phyloP scores from a whole-genome alignment of 225 moss, liverwort and hornwort species.

The Pseudisothecium myosuroides region DNA sequence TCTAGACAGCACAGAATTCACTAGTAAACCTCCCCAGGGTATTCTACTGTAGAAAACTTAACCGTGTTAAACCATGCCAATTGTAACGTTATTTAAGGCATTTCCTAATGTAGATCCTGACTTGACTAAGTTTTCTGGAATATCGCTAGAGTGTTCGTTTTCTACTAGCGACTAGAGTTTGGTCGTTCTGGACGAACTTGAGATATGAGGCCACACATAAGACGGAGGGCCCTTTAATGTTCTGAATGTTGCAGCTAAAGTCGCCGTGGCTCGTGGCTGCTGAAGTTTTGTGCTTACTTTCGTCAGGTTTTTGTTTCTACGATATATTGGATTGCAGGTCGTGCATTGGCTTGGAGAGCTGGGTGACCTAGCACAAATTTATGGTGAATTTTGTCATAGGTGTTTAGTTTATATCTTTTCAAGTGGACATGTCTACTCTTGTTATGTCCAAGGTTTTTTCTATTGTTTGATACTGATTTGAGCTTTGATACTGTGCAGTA shows the following conservation, averaged over 20 bases:
- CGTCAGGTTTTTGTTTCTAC: not conserved
- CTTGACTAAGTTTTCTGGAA: not conserved
- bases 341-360: conserved; percentile 82
- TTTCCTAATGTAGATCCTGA: not conserved
- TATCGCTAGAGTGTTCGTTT: not conserved
- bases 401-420: no score
- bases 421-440: no score
- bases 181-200: not conserved
- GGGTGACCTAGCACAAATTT: no score
- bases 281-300: not conserved
- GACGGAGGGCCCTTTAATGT: not conserved
- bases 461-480: not conserved
- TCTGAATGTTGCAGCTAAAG: not conserved
- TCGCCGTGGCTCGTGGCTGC: not conserved
- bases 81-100: not conserved
- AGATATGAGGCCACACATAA: not conserved
- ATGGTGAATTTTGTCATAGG: no score
- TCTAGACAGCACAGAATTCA: not conserved
- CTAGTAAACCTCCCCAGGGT: not conserved
- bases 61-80: not conserved
- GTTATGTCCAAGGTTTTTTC: not conserved
- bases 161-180: not conserved
- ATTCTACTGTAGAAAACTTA: not conserved
- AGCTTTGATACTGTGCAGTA: not conserved
- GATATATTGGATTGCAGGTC: conserved; percentile 38